Evolutionary conservation across 2,329 filamentous ascomycete genomes (phyloP), one percentile per base, ranked within the genome.

Genomic region (Chrysoporthe cubensis): DNA sequence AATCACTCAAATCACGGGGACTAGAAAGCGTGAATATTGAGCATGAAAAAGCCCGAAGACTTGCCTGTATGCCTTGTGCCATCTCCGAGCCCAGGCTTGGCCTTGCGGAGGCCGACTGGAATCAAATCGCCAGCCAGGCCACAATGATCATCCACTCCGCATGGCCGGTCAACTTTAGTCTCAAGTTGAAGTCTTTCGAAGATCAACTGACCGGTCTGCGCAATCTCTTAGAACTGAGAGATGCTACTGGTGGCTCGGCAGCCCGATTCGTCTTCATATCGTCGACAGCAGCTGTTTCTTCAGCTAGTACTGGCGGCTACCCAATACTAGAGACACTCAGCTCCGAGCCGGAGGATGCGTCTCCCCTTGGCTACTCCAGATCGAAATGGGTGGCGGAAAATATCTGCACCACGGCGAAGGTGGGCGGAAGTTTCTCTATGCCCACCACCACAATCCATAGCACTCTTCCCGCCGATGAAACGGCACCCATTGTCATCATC

Each of bases 321-420:
- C 40, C 69, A 2, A 80, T 86, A 37, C 75, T 76, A 1, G 85
- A 88, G 71, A 62, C 62, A 3, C 73, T 83, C 2, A 77, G 82
- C 1, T 64, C 72, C 1, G 73, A 82, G 37, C 81, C 84, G 0
- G 71, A 74, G 3, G 76, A 81, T 46, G 81, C 84, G 1, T 81
- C 82, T 1, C 73, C 79, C 0, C 77, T 87, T 5, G 87, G 87
- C 4, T 89, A 89, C 71, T 82, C 84, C 1, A 80, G 80, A 40
- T 87, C 84, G 0, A 84, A 87, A 76, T 88, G 86, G 85, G 84
- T 88, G 1, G 86, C 85, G 1, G 87, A 89, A 76, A 78, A 78
- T 21, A 82, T 88, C 11, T 87, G 85, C 70, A 71, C 78, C 0
- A 72, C 77, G 6, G 82, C 82, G 18, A 73, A 75, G 58, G 66